A percentile compares a stretch with the other conserved stretches of the same genome.
Evolutionary conservation across 441 rosid species (phyloP).

Genomic region (Bruguiera hainesii): DNA sequence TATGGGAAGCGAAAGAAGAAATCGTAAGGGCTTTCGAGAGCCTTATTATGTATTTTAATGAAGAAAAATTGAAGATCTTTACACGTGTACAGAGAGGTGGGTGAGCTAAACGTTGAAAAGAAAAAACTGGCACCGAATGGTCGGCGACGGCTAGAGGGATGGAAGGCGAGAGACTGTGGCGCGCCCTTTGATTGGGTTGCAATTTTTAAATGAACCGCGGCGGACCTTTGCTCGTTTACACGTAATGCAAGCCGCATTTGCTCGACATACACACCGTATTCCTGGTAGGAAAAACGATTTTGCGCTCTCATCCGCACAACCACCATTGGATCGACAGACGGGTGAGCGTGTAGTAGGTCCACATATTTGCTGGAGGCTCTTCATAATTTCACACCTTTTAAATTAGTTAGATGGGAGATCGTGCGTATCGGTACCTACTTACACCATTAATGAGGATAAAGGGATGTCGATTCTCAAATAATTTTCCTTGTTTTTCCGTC

Average conservation of each 20-base stretch:
- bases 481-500: too few relatives aligned
- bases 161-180: constrained; percentile 17
- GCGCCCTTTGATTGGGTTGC: constrained; percentile 24
- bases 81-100: constrained; percentile 50
- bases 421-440: too few relatives aligned
- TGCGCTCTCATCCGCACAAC: too few relatives aligned
- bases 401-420: too few relatives aligned
- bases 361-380: too few relatives aligned
- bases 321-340: too few relatives aligned
- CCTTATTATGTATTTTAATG: constrained; percentile 6
- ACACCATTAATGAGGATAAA: too few relatives aligned
- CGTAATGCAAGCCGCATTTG: constrained; percentile 1
- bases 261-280: background rate
- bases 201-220: constrained; percentile 6
- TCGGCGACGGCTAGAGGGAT: constrained; percentile 57
- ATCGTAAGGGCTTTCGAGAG: background rate
- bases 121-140: constrained; percentile 21
- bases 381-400: too few relatives aligned
- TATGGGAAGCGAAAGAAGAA: constrained; percentile 13
- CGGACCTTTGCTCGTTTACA: constrained; percentile 1
- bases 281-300: too few relatives aligned
- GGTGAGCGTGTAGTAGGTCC: too few relatives aligned
- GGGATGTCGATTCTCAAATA: too few relatives aligned
- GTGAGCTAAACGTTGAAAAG: constrained; percentile 77
- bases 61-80: constrained; percentile 11